These are phyloP conservation scores for Pseudotsuga menziesii DNA, from an alignment of 75 land plant species.

Conservation along the genomic window DNA sequence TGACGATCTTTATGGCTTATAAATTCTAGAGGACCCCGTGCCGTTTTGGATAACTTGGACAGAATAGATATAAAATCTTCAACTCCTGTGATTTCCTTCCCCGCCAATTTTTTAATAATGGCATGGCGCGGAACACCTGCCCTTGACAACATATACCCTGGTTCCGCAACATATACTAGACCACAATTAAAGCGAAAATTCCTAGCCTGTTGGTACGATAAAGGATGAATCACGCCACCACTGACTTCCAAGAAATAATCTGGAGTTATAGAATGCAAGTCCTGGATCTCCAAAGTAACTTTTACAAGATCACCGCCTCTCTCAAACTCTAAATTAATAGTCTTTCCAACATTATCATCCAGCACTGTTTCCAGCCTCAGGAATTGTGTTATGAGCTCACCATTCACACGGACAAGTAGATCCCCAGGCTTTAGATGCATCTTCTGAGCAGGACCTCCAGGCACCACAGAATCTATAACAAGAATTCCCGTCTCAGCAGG, in stretches of 20 bases:
- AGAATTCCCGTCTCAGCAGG: constrained; percentile 85
- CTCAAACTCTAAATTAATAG: constrained; percentile 58
- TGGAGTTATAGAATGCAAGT: constrained; percentile 84
- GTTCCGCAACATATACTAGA: constrained; percentile 87
- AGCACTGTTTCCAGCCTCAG: constrained; percentile 71
- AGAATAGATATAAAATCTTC: too few relatives aligned
- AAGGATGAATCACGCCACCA: constrained; percentile 85
- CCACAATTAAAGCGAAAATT: constrained; percentile 88
- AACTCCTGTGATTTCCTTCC: too few relatives aligned
- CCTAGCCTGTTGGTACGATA: constrained; percentile 91
- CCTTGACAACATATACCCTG: constrained; percentile 46
- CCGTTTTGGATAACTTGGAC: too few relatives aligned
- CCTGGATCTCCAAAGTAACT: constrained; percentile 71
- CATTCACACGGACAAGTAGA: constrained; percentile 68
- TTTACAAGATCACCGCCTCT: constrained; percentile 65
- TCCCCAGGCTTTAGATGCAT: constrained; percentile 74
- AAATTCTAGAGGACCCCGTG: too few relatives aligned
- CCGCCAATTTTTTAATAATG: too few relatives aligned
- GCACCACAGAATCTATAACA: constrained; percentile 90
- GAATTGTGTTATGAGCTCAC: constrained; percentile 84
- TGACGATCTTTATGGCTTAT: too few relatives aligned
- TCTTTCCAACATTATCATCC: constrained; percentile 70
- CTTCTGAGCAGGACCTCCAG: constrained; percentile 86
- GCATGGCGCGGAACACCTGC: too few relatives aligned
- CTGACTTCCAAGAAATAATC: constrained; percentile 76